Conservation (phyloP, 306 rosid species). For the Corylus americana region DNA sequence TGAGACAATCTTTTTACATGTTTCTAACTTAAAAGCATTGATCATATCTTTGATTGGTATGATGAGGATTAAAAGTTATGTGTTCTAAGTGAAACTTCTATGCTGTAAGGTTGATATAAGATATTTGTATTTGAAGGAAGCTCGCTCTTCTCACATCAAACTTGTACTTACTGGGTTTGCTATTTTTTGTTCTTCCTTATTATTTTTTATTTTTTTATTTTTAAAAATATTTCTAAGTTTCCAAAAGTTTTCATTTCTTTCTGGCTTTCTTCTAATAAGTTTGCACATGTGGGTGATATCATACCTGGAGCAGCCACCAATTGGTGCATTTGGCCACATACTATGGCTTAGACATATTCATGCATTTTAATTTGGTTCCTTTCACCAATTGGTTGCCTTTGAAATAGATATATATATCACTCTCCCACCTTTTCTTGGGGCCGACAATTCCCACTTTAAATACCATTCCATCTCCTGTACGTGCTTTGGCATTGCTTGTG, state of each 20-base stretch:
- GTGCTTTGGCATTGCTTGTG: conserved; percentile 10
- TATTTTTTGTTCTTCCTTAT: background rate
- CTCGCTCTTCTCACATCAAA: background rate
- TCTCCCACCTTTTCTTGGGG: background rate
- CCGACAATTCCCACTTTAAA: background rate
- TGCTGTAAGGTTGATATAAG: background rate
- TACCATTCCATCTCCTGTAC: conserved; percentile 2
- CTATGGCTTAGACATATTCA: background rate
- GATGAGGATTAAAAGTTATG: conserved; percentile 11
- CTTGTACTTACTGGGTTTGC: background rate
- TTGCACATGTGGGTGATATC: background rate
- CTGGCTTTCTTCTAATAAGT: background rate
- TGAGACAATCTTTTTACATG: conserved; percentile 21
- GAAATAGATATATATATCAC: background rate
- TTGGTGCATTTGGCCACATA: background rate
- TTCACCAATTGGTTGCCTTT: background rate
- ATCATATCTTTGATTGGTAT: conserved; percentile 11
- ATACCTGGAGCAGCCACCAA: background rate
- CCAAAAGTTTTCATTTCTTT: background rate
- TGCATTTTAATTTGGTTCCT: background rate
- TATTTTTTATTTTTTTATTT: background rate
- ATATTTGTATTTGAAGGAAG: background rate
- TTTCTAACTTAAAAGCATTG: background rate
- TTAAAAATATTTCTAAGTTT: background rate
- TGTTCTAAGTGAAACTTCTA: background rate